Conservation (phyloP, 805 yeast genomes). For the Nakazawaea wyomingensis region DNA sequence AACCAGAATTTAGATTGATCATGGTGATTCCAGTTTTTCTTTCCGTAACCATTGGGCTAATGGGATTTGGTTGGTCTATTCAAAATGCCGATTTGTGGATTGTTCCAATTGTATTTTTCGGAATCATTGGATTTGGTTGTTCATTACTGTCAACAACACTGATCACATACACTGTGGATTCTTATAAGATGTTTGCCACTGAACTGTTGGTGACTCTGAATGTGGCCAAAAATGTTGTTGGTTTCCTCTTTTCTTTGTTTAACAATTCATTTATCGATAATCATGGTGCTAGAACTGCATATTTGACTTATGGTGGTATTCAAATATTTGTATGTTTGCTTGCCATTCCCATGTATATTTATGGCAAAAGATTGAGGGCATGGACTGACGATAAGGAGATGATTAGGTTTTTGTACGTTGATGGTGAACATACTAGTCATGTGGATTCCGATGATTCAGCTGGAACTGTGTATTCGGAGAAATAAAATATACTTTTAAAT, state of each 20-base stretch:
- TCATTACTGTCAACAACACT: conserved; percentile 58
- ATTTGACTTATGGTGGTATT: conserved; percentile 46
- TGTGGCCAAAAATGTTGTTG: conserved; percentile 47
- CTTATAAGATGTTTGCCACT: conserved; percentile 50
- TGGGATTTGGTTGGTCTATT: conserved; percentile 63
- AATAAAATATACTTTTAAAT: too few relatives aligned
- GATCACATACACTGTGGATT: conserved; percentile 54
- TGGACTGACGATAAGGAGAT: conserved; percentile 47
- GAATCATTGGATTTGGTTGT: conserved; percentile 54
- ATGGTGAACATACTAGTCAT: neutral
- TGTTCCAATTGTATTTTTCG: conserved; percentile 53
- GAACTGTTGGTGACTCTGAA: conserved; percentile 56
- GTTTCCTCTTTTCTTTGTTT: conserved; percentile 52
- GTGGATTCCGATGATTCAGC: conserved; percentile 3
- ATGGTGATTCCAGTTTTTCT: conserved; percentile 48
- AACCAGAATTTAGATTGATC: conserved; percentile 55
- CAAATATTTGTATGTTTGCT: conserved; percentile 43
- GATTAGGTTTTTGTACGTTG: conserved; percentile 32
- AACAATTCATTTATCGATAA: conserved; percentile 39
- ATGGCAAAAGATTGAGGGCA: conserved; percentile 44
- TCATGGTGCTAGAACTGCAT: conserved; percentile 40
- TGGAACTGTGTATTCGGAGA: neutral
- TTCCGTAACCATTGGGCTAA: conserved; percentile 41
- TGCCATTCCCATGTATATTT: conserved; percentile 48
- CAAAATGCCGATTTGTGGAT: conserved; percentile 43